Base-by-base conservation (phyloP, 345 rosid genomes). In the Trapa incisa region DNA sequence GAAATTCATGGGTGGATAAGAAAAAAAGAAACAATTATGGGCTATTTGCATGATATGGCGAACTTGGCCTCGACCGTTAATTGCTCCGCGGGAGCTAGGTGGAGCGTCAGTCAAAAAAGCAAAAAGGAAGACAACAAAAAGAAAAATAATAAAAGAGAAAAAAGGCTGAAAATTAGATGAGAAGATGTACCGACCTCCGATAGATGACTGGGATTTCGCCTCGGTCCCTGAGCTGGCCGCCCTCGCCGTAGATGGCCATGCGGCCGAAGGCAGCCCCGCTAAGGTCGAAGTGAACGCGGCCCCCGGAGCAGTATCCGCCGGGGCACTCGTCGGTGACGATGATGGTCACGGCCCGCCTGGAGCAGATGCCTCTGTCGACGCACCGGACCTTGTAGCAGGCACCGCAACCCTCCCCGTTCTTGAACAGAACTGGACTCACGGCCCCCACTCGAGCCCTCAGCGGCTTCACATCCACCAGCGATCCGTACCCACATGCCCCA, bases 261-360 rank as follows among this genome's bases (percentile, higher is more conserved):
- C 85, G 91, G 16, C 99, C 97, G 71, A 93, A 93, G 33, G 97
- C 99, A 1, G 99, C 96, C 56, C 97, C 99, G 11, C 99, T 93
- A 60, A 91, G 89, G 78, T 91, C 97, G 77, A 91, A 94, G 75
- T 94, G 99, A 68, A 85, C 74, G 73, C 77, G 82, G 2, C 89
- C 84, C 22, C 75, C 77, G 62, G 83, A 65, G 79, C 97, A 88
- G 75, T 81, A 79, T 5, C 83, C 90, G 2, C 77, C 94, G 3
- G 85, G 98, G 75, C 97, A 86, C 81, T 88, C 94, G 76, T 93
- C 98, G 3, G 91, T 93, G 35, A 86, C 92, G 48, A 93, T 93
- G 57, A 91, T 76, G n/a, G 99, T 93, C 68, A 91, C 97, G 0
- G 97, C 87, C 74, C 89, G 78, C 67, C 86, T 74, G 0, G 98